These are phyloP conservation scores for Neurospora sp. DNA, from an alignment of 495 filamentous ascomycete species.

Conservation along the genomic window DNA sequence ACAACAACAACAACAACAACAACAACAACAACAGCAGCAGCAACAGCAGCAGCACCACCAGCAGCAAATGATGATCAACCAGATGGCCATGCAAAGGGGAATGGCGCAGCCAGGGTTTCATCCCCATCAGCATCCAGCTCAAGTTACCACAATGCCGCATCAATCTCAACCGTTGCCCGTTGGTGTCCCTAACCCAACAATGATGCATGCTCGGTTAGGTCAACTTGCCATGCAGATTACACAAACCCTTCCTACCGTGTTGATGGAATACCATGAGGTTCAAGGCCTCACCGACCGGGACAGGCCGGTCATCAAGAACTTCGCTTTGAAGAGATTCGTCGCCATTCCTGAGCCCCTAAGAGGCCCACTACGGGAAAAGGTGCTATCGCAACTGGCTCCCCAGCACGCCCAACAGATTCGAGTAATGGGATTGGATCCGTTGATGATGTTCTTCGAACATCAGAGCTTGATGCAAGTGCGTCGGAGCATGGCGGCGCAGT, in stretches of 20 bases:
- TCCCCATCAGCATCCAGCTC: constrained; percentile 41
- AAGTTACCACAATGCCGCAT: constrained; percentile 33
- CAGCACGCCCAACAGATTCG: constrained; percentile 21
- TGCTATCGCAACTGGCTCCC: constrained; percentile 18
- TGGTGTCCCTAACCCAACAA: constrained; percentile 24
- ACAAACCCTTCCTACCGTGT: background rate
- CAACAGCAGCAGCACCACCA: constrained; percentile 21
- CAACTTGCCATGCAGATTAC: background rate
- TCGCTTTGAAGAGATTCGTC: constrained; percentile 17
- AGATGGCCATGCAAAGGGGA: constrained; percentile 25
- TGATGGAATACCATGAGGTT: background rate
- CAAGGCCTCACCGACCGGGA: constrained; percentile 18
- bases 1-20: background rate
- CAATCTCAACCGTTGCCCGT: constrained; percentile 25
- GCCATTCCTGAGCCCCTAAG: constrained; percentile 23
- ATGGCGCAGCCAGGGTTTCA: constrained; percentile 35
- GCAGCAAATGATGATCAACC: constrained; percentile 37
- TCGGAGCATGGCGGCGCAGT: constrained; percentile 8
- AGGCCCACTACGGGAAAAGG: constrained; percentile 17
- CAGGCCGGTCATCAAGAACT: constrained; percentile 15
- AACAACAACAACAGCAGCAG: constrained; percentile 20
- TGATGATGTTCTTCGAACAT: constrained; percentile 31
- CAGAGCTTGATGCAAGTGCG: constrained; percentile 16
- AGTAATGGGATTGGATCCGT: constrained; percentile 28
- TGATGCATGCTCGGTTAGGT: constrained; percentile 13